Base-by-base conservation (phyloP, 495 filamentous ascomycete species). In the Lophium mytilinum region DNA sequence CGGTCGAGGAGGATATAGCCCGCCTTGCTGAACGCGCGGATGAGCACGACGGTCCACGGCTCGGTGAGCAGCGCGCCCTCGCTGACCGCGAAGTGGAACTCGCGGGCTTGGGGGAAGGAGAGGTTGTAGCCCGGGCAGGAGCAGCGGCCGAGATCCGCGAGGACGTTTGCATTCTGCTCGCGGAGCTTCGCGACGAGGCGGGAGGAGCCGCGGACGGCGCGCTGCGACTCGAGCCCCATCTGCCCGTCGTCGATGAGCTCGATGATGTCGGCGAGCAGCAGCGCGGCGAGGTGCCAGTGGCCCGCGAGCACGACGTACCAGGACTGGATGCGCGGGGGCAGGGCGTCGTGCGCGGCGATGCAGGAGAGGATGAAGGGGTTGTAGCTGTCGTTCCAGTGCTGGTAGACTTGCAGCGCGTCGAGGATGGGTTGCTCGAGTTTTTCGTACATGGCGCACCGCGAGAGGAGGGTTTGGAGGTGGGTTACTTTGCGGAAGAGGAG, bases 211-310 rank as follows among this genome's bases (percentile, higher is more conserved):
- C 76, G 72, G 15, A 51, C 56, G 8, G 58, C 35, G 9, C 71
- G 69, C 17, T 64, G 46, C 17, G 57, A 37, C n/a, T 61, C 62
- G 10, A 63, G 54, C 17, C 70, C 63, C 6, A 70, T 46, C 3
- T 55, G 43, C 10, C 58, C 43, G 10, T 68, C 49, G 53, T 76
- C 75, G 24, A 78, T 70, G 17, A 53, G 65, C 52, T 75, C 72
- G 12, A 79, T 58, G 10, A 69, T 58, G 53, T 79, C 76, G 42
- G 75, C 73, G 9, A 78, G 58, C 8, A 79, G 65, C 42, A 79
- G 67, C 0, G 66, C 59, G n/a, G 68, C 75, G 0, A 79, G 68
- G 65, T 77, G 69, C 76, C 76, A 79, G 48, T 77, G 76, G 12
- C 70, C 72, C 7, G 68, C 69, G 19, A 79, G 68, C 14, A 74